Percentiles rank a stretch among this genome's conserved stretches.
These are phyloP conservation scores for Ceratopteris richardii DNA, from an alignment of 75 land plant species.

Conservation along the genomic window DNA sequence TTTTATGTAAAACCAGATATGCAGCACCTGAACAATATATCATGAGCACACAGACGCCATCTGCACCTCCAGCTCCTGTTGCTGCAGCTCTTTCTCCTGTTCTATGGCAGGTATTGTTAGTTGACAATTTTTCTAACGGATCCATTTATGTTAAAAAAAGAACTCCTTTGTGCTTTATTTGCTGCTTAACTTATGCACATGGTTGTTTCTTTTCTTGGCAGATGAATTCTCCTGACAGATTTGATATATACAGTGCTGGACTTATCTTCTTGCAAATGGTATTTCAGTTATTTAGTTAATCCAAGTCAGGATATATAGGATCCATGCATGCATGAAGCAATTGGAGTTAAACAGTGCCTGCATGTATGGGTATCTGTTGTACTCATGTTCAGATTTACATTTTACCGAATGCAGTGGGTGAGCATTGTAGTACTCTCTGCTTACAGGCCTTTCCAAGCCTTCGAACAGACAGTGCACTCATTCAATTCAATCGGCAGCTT, in stretches of 20 bases:
- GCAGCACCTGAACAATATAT: conserved; percentile 99
- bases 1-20: conserved; percentile 46
- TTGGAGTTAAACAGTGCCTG: not conserved
- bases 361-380: too few species aligned
- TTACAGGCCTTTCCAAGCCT: conserved; percentile 72
- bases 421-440: not conserved
- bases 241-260: conserved; percentile 94
- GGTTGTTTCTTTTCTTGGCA: conserved; percentile 23
- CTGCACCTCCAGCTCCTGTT: conserved; percentile 92
- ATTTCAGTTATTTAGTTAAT: not conserved
- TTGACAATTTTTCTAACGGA: not conserved
- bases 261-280: conserved; percentile 96
- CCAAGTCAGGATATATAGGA: too few species aligned
- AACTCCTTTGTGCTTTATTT: too few species aligned
- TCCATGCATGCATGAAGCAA: not conserved
- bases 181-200: too few species aligned
- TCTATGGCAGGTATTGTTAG: conserved; percentile 70
- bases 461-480: conserved; percentile 74
- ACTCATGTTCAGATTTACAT: too few species aligned
- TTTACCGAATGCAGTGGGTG: too few species aligned
- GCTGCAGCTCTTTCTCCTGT: conserved; percentile 97
- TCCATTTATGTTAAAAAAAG: too few species aligned
- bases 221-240: conserved; percentile 94
- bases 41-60: conserved; percentile 99
- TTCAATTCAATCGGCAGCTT: conserved; percentile 96